These are phyloP conservation scores for Lyophyllum shimeji DNA, from an alignment of 768 basidiomycete genomes.

Conservation along the genomic window DNA sequence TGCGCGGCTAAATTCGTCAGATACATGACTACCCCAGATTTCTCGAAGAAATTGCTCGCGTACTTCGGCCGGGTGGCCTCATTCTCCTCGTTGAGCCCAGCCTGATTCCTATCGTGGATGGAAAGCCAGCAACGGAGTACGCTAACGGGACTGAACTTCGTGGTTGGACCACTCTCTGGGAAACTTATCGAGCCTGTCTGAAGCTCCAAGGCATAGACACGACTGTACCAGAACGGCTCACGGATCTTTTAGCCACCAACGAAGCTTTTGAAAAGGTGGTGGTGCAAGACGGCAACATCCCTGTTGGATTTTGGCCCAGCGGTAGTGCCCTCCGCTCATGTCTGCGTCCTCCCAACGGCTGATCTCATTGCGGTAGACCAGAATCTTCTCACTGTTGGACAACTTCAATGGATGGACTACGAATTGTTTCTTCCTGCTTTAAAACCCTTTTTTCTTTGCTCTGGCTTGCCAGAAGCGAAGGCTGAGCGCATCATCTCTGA, in stretches of 20 bases:
- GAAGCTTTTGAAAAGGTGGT: constrained; percentile 57
- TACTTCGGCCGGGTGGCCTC: constrained; percentile 71
- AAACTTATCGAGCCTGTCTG: constrained; percentile 58
- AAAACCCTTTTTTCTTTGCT: constrained; percentile 55
- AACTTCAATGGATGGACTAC: constrained; percentile 73
- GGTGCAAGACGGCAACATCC: constrained; percentile 57
- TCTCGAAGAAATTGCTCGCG: constrained; percentile 58
- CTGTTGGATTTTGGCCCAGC: constrained; percentile 69
- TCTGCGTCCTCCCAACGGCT: constrained; percentile 10
- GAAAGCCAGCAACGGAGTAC: constrained; percentile 34
- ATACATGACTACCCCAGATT: constrained; percentile 63
- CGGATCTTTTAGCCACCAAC: constrained; percentile 45
- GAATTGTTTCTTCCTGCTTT: constrained; percentile 65
- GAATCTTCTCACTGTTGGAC: constrained; percentile 60
- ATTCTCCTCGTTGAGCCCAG: constrained; percentile 67
- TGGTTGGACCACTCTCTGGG: constrained; percentile 67
- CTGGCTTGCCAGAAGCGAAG: constrained; percentile 50
- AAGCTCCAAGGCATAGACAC: constrained; percentile 51
- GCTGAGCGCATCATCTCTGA: constrained; percentile 58
- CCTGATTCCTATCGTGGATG: constrained; percentile 48
- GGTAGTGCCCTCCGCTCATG: constrained; percentile 34
- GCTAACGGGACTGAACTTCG: constrained; percentile 33
- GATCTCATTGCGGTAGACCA: constrained; percentile 39
- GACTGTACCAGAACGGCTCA: constrained; percentile 55
- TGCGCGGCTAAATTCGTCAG: constrained; percentile 28